A percentile compares a stretch with the other conserved stretches of the same genome.
phyloP scores from a whole-genome alignment of 352 stramenopile species.

The Aphanomyces stellatus region DNA sequence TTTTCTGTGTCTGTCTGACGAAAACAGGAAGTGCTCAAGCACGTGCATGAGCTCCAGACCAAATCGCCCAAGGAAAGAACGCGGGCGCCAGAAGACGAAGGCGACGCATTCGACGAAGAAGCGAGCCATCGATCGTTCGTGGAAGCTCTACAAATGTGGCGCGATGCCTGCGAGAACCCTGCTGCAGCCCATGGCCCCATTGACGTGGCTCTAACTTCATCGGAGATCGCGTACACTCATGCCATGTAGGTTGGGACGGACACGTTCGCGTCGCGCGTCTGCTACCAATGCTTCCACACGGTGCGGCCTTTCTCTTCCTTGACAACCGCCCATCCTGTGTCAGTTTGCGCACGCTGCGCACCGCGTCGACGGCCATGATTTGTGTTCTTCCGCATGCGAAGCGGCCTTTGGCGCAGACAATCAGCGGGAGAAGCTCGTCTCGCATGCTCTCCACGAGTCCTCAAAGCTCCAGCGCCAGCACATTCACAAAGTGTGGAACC shows the following conservation, averaged over 20 bases:
- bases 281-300: constrained; percentile 16
- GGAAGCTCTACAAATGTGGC: constrained; percentile 14
- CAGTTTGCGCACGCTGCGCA: too few relatives aligned
- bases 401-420: background rate
- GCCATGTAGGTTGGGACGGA: background rate
- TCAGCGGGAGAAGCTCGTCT: background rate
- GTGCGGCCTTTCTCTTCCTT: background rate
- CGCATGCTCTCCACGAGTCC: background rate
- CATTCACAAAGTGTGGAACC: background rate
- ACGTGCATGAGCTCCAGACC: background rate
- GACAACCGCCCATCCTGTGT: too few relatives aligned
- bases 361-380: background rate
- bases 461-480: background rate
- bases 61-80: background rate
- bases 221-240: background rate
- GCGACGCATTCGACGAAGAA: constrained; percentile 11
- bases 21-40: background rate
- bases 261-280: background rate
- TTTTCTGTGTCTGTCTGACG: background rate
- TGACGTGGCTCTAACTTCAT: background rate
- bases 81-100: background rate
- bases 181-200: too few relatives aligned
- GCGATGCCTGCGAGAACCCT: background rate
- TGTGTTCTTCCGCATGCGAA: background rate
- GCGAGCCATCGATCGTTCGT: constrained; percentile 16